Evolutionary conservation across 805 yeast species (phyloP).

Genomic region (Candida berthetii): DNA sequence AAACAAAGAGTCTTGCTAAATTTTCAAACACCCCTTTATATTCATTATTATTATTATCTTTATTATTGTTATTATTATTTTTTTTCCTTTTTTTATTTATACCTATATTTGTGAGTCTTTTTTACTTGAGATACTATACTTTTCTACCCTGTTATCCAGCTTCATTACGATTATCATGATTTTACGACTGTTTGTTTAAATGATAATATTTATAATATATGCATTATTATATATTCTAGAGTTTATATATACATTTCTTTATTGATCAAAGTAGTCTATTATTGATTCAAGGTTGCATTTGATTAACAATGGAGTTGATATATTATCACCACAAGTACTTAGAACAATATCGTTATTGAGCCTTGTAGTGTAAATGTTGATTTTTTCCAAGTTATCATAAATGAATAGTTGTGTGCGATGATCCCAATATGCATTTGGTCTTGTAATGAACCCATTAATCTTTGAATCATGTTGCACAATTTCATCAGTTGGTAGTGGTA

Average conservation of each 20-base stretch:
- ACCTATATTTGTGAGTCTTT: too few relatives aligned
- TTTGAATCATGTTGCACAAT: background rate
- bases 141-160: too few relatives aligned
- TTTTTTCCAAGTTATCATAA: background rate
- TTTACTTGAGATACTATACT: too few relatives aligned
- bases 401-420: background rate
- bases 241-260: too few relatives aligned
- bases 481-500: background rate
- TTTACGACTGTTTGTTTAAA: background rate
- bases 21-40: too few relatives aligned
- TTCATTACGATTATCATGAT: background rate
- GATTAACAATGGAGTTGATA: background rate
- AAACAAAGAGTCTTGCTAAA: too few relatives aligned
- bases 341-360: background rate
- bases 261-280: background rate
- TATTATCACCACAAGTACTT: background rate
- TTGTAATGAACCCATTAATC: background rate
- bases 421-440: background rate
- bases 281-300: background rate
- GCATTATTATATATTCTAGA: background rate
- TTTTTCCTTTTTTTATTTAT: too few relatives aligned
- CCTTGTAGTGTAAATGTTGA: background rate
- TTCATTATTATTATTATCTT: too few relatives aligned
- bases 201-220: background rate
- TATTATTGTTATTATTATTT: too few relatives aligned